Evolutionary conservation across 345 rosid genomes (phyloP).

Genomic region (Reutealis trisperma): DNA sequence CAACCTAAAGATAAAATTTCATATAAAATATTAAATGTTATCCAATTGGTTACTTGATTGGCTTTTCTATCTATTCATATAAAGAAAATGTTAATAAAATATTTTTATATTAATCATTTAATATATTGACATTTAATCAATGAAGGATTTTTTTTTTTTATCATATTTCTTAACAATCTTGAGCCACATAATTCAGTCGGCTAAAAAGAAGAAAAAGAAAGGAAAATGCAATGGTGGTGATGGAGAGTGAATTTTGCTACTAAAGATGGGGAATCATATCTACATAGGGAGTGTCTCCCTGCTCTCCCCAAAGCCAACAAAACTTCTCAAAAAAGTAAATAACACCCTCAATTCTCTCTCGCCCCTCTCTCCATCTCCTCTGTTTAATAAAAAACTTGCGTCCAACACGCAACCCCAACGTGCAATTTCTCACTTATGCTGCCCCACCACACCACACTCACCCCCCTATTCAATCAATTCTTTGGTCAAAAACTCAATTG

Average conservation of each 20-base stretch:
- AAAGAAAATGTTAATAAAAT: no score
- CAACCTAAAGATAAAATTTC: no score
- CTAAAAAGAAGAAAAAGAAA: neutral
- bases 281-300: slow-evolving; percentile 25
- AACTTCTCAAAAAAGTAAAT: neutral
- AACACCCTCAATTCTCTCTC: neutral
- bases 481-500: slow-evolving; percentile 22
- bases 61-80: no score
- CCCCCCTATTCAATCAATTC: slow-evolving; percentile 16
- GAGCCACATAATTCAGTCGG: neutral
- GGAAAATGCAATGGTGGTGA: no score
- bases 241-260: neutral
- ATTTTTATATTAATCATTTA: no score
- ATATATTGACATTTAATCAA: no score
- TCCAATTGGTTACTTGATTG: no score
- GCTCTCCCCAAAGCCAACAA: slow-evolving; percentile 21
- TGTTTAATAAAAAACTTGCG: slow-evolving; percentile 26
- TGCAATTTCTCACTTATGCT: slow-evolving; percentile 19
- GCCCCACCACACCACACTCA: slow-evolving; percentile 3
- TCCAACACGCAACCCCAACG: slow-evolving; percentile 52
- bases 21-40: no score
- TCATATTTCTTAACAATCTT: no score
- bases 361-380: neutral
- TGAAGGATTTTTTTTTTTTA: no score
- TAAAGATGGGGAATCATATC: slow-evolving; percentile 37